Percentiles rank a stretch among this genome's conserved stretches.
Conservation (phyloP, 345 rosid genomes). For the Rhodamnia rubescens region DNA sequence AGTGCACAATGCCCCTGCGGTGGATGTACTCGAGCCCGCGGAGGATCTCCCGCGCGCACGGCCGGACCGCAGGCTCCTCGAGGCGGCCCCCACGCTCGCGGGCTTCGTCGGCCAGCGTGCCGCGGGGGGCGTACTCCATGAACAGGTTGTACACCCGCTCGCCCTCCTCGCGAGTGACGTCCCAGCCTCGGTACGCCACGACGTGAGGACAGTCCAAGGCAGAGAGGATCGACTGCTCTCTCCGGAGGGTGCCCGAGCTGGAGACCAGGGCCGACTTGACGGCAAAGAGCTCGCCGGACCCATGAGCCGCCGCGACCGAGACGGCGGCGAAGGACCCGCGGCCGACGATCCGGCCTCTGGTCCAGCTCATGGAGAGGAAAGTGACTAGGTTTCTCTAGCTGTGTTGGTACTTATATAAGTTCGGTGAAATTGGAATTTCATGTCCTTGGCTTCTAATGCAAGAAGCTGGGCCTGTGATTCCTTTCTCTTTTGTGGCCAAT, state of each 20-base stretch:
- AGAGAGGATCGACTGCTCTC: slow-evolving; percentile 30
- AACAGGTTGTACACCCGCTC: slow-evolving; percentile 39
- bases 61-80: slow-evolving; percentile 27
- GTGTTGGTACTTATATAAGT: neutral
- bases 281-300: slow-evolving; percentile 29
- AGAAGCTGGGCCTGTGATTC: neutral
- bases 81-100: slow-evolving; percentile 22
- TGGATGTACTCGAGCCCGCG: slow-evolving; percentile 48
- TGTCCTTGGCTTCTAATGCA: slow-evolving; percentile 3
- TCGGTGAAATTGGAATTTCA: neutral
- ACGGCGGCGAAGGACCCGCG: slow-evolving; percentile 51
- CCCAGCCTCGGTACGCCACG: slow-evolving; percentile 54
- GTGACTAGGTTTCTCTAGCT: neutral
- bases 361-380: slow-evolving; percentile 29
- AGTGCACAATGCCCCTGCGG: slow-evolving; percentile 48
- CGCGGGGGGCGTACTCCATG: slow-evolving; percentile 58
- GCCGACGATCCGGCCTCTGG: slow-evolving; percentile 36
- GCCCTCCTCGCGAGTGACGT: slow-evolving; percentile 27
- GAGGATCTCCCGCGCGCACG: slow-evolving; percentile 32
- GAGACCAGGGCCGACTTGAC: slow-evolving; percentile 41
- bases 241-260: slow-evolving; percentile 18
- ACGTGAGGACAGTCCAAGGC: slow-evolving; percentile 38
- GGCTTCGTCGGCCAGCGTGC: slow-evolving; percentile 42
- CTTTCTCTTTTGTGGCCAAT: slow-evolving; percentile 1
- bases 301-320: slow-evolving; percentile 13